Evolutionary conservation across 352 stramenopile species (phyloP), one percentile per base, ranked within the genome.

Genomic region (Peronospora farinosa): DNA sequence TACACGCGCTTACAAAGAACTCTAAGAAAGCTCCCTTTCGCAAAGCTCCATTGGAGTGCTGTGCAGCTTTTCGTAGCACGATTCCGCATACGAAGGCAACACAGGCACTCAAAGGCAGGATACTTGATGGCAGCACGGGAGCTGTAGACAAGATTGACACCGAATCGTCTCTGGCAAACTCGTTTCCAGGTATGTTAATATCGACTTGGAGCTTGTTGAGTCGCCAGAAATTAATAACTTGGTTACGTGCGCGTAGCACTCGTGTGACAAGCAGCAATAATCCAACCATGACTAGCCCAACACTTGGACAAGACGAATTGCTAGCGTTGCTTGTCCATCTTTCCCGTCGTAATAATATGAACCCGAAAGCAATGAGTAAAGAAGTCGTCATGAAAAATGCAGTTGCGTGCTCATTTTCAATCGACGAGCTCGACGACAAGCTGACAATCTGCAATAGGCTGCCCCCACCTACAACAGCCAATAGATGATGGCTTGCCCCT

Each of bases 381-480:
- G 66, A 81, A 0, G 73, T 84, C 6, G 74, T 56, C 36, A 93
- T 51, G 59, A 92, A 91, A 50, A 92, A 93, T 5, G 57, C 58
- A 8, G 79, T 91, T 10, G 82, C 84, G 47, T 95, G 85, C 47
- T 95, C 85, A 52, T 95, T 95, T 47, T 95, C 85, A 28, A 95
- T 93, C 15, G 80, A 90, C 4, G 84, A 95, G 27, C 75, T 92
- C 1, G 81, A 92, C 0, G 78, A 79, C 15, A 92, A 57, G 27
- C 72, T 89, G 12, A 57, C 55, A 45, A 88, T 77, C 21, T 89
- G 75, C 10, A 76, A 37, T 21, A 69, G 39, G 27, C 49, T 63
- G 9, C 60, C 63, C 7, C 55, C 23, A 33, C 38, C 37, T 17
- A 71, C 27, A 17, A 65, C 36, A 25, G 5, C 10, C 25, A 55